These are phyloP conservation scores for Phytopythium oedochilum DNA, from an alignment of 352 stramenopile genomes.

Conservation along the genomic window DNA sequence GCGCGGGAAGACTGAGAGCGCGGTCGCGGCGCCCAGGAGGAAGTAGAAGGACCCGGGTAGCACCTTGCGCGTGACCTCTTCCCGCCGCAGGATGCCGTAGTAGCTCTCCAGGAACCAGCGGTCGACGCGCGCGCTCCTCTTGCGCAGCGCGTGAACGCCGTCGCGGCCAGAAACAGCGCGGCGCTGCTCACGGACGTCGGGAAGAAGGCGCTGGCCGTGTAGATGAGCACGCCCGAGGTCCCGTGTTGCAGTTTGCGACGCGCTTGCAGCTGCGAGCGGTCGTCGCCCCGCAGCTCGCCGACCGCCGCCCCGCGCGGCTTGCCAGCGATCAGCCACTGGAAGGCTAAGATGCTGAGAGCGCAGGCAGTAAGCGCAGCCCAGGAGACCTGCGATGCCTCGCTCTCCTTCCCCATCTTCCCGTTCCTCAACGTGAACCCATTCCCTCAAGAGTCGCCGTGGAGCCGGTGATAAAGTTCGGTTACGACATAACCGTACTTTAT, in stretches of 20 bases:
- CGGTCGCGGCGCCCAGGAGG: constrained; percentile 37
- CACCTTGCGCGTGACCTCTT: constrained; percentile 29
- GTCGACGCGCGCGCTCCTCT: constrained; percentile 23
- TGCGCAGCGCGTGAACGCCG: constrained; percentile 34
- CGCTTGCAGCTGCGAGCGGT: constrained; percentile 28
- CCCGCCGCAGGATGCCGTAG: constrained; percentile 31
- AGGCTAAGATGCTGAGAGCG: constrained; percentile 7
- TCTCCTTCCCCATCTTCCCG: background rate
- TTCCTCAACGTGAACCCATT: background rate
- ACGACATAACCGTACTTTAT: no score
- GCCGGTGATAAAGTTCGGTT: no score
- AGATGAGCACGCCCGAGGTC: constrained; percentile 43
- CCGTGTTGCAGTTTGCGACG: constrained; percentile 49
- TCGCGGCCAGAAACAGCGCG: constrained; percentile 26
- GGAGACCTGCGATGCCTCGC: background rate
- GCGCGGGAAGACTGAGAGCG: constrained; percentile 31
- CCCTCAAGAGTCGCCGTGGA: no score
- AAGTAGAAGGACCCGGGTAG: constrained; percentile 60
- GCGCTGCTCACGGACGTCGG: constrained; percentile 6
- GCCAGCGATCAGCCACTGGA: constrained; percentile 15
- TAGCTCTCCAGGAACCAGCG: constrained; percentile 35
- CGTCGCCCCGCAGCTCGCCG: background rate
- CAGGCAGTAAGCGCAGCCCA: background rate
- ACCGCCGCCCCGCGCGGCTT: background rate
- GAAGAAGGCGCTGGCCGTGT: constrained; percentile 25